A percentile compares a stretch with the other conserved stretches of the same genome.
phyloP scores from a whole-genome alignment of 805 yeast species.

The Phaffomyces antillensis region DNA sequence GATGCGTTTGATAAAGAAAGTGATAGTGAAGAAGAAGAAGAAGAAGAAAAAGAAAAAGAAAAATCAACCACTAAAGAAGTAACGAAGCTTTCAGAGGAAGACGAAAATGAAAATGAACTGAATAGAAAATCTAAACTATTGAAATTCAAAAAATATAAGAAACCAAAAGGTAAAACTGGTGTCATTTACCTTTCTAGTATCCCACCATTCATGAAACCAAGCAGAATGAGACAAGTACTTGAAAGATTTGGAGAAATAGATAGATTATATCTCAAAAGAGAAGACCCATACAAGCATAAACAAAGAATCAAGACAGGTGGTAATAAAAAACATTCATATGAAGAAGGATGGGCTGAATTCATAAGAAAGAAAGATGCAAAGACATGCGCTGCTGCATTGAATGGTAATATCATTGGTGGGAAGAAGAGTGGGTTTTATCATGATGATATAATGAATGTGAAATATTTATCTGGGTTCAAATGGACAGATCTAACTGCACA shows the following conservation, averaged over 20 bases:
- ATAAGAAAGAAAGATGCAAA: constrained; percentile 80
- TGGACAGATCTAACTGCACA: constrained; percentile 95
- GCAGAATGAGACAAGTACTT: constrained; percentile 75
- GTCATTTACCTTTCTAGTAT: constrained; percentile 86
- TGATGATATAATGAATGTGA: constrained; percentile 89
- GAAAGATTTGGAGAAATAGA: constrained; percentile 83
- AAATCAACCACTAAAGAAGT: not conserved
- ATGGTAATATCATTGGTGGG: constrained; percentile 88
- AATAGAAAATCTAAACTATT: constrained; percentile 51
- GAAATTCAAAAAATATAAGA: constrained; percentile 44
- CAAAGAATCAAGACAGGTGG: constrained; percentile 82
- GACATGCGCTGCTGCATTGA: constrained; percentile 75
- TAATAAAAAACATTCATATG: constrained; percentile 77
- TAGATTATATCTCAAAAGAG: constrained; percentile 81
- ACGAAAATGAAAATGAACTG: constrained; percentile 30
- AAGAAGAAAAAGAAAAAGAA: not conserved
- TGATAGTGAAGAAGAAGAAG: constrained; percentile 18
- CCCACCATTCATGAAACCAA: constrained; percentile 97
- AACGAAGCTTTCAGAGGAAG: constrained; percentile 12
- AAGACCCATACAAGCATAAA: constrained; percentile 56
- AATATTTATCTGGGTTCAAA: constrained; percentile 84
- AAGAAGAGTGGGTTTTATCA: constrained; percentile 85
- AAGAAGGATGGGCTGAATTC: constrained; percentile 98
- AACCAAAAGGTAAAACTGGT: constrained; percentile 64
- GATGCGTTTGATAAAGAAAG: constrained; percentile 17